Evolutionary conservation across 2,329 filamentous ascomycete species (phyloP), one percentile per base, ranked within the genome.

Genomic region (Blastomyces emzantsi): DNA sequence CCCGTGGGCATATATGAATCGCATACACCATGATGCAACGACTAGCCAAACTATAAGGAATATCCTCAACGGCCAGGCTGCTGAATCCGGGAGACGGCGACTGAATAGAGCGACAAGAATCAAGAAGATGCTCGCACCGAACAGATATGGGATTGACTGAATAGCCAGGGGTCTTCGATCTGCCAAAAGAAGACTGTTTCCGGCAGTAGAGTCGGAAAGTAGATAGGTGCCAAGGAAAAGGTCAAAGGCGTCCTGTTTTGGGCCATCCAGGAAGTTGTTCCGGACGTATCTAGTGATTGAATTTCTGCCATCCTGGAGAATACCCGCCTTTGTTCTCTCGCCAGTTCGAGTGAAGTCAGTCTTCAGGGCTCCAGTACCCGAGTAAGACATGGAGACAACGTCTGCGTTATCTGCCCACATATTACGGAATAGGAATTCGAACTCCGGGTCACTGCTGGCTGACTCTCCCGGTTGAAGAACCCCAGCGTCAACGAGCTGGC

Each of bases 331-430:
- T 39, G 94, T 99, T 62, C 95, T 86, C 71, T 90, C 87, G 60
- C 93, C 95, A 1, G 91, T 91, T n/a, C 94, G 88, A 2, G 94
- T 99, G 70, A 97, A 91, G 74, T 99, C 95, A 0, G 94, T 99
- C 83, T 99, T 99, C 79, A 99, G 85, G 61, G 94, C 94, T 2
- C 94, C 95, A 0, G 95, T 99, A 63, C 94, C 94, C 0, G 94
- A 94, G 76, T 99, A 99, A 0, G 91, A 88, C 69, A 86, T 88
- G 22, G 92, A 96, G 43, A 99, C 92, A 30, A 95, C 89, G 74
- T 99, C 94, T 63, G 95, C 94, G 72, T 99, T 99, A 77, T 99
- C 94, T 39, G 94, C 94, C 94, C 94, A 99, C 19, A 97, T 82
- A 76, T 97, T 97, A 69, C 94, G 90, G 85, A 97, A 99, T 64